A percentile compares a stretch with the other conserved stretches of the same genome.
Evolutionary conservation across 345 rosid species (phyloP).

Genomic region (Gossypium sturtianum): DNA sequence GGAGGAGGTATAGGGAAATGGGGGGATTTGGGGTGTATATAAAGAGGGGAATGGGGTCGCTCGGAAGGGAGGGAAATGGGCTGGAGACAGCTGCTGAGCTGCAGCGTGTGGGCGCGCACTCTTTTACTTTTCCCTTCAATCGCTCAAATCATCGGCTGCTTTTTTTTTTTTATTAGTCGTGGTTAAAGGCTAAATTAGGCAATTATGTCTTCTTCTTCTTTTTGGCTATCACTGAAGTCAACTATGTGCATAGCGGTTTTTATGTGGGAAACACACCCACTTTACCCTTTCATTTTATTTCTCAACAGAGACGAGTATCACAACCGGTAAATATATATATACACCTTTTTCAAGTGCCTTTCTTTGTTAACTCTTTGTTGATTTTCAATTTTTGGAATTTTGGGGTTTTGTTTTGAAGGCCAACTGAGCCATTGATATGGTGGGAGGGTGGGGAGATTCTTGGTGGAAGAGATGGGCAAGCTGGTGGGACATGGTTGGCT

Average conservation of each 20-base stretch:
- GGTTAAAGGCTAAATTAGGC: no score
- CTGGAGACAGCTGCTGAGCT: conserved; percentile 58
- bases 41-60: conserved; percentile 14
- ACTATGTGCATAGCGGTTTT: conserved; percentile 58
- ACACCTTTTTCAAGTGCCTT: not conserved
- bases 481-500: conserved; percentile 85
- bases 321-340: conserved; percentile 30
- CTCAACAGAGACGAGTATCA: conserved; percentile 74
- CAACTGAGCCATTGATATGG: conserved; percentile 52
- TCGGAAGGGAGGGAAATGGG: conserved; percentile 38
- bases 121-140: conserved; percentile 9
- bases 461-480: conserved; percentile 68
- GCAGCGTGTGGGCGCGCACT: conserved; percentile 32
- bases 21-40: conserved; percentile 11
- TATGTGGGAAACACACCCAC: conserved; percentile 69
- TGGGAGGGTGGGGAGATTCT: conserved; percentile 59
- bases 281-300: conserved; percentile 57
- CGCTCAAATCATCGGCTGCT: not conserved
- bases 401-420: conserved; percentile 29
- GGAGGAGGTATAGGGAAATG: conserved; percentile 8
- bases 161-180: not conserved
- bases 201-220: no score
- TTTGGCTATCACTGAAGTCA: no score
- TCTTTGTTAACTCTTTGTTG: not conserved
- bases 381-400: not conserved